These are phyloP conservation scores for Leucaena leucocephala DNA, from an alignment of 306 rosid species.

Conservation along the genomic window DNA sequence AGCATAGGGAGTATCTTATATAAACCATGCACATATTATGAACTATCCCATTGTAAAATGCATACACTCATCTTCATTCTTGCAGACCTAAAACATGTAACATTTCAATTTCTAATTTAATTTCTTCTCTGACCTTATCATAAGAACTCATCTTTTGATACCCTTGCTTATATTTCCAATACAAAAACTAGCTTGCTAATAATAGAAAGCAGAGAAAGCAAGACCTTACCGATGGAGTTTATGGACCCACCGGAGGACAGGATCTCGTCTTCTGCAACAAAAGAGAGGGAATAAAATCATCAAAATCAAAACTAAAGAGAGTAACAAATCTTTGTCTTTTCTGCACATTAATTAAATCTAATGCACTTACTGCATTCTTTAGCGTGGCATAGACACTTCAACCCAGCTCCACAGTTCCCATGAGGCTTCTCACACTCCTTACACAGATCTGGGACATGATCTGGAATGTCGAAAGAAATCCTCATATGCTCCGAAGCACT, in stretches of 20 bases:
- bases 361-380: conserved; percentile 64
- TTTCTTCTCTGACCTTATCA: conserved; percentile 3
- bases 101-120: background rate
- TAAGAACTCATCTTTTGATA: background rate
- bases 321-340: background rate
- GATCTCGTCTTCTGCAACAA: conserved; percentile 66
- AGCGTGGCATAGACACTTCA: conserved; percentile 76
- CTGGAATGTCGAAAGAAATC: conserved; percentile 59
- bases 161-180: conserved; percentile 33
- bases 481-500: conserved; percentile 35
- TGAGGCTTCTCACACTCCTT: conserved; percentile 63
- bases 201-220: conserved; percentile 43
- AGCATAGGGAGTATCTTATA: no score
- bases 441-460: conserved; percentile 60
- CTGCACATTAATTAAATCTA: background rate
- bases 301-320: background rate
- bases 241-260: conserved; percentile 45
- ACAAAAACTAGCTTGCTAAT: conserved; percentile 24
- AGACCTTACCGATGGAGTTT: conserved; percentile 33
- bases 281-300: background rate
- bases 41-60: no score
- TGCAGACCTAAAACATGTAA: background rate
- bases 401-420: conserved; percentile 71
- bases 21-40: background rate
- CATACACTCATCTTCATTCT: no score